phyloP scores from a whole-genome alignment of 148 eudicot genomes.

The Cornus kousa region DNA sequence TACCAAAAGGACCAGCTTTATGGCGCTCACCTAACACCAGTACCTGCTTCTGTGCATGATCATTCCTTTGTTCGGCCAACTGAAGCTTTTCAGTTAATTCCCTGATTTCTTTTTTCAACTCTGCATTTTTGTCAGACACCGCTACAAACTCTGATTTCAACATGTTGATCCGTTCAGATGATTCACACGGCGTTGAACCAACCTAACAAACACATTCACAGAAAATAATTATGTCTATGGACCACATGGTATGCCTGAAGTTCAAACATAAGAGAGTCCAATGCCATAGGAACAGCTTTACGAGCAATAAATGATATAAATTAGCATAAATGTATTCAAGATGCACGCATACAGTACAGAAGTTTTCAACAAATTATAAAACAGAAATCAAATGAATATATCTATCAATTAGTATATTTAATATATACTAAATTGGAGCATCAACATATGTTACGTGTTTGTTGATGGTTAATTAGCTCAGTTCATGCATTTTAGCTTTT shows the following conservation, averaged over 20 bases:
- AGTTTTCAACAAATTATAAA: too few species aligned
- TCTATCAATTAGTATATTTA: too few species aligned
- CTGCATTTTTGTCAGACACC: conserved; percentile 59
- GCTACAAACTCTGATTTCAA: conserved; percentile 51
- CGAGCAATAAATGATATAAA: neutral
- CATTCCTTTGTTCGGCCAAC: conserved; percentile 61
- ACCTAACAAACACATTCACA: conserved; percentile 15
- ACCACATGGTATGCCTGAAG: neutral
- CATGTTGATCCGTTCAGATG: conserved; percentile 47
- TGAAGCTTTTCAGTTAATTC: conserved; percentile 66
- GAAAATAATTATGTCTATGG: neutral
- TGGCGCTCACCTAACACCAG: conserved; percentile 53
- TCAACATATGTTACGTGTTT: too few species aligned
- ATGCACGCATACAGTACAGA: neutral
- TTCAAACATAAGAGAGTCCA: neutral
- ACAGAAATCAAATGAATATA: too few species aligned
- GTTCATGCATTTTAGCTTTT: too few species aligned
- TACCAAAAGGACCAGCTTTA: conserved; percentile 85
- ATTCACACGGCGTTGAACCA: conserved; percentile 48
- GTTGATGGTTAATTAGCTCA: too few species aligned
- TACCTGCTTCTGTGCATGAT: conserved; percentile 57
- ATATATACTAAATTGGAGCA: too few species aligned
- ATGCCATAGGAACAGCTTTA: neutral
- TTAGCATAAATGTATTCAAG: neutral
- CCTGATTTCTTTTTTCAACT: conserved; percentile 63